Evolutionary conservation across 352 stramenopile species (phyloP), one percentile per base, ranked within the genome.

Genomic region (Phytophthora quininea): DNA sequence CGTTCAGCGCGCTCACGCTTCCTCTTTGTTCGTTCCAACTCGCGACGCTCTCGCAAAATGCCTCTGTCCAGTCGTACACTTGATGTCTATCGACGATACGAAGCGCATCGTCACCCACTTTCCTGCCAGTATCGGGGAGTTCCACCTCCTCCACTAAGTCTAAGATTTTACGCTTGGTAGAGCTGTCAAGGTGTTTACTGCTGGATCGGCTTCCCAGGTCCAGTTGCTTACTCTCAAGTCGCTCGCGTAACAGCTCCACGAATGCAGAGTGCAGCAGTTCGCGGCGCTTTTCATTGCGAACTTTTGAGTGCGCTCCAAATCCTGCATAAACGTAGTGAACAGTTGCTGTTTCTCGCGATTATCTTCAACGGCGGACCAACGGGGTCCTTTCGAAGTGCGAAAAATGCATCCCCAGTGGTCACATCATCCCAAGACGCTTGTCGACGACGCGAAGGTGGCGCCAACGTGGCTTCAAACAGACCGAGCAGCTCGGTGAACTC

Each of bases 401-500:
- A 90, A 47, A 90, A 90, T 24, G 70, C 69, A 8, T 65, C 65
- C 24, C 77, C 76, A 27, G 84, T 60, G 0, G 49, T 60, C 50
- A 92, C 71, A 48, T 95, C 83, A 0, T 88, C 71, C 68, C 84
- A 92, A 51, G 45, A 79, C 47, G 50, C 35, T 29, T 54, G 67
- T 46, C 42, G 59, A 19, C 32, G 74, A 8, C 40, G 67, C 40
- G 61, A 71, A 30, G 58, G 54, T 0, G 69, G 69, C 2, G 63
- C 68, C 30, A 92, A 64, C 15, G 54, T 77, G 8, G 61, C 68
- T 32, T 92, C 80, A 50, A 86, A 87, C 19, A 77, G 65, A 1
- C 62, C 69, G 4, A 96, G 61, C n/a, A 96, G 54, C 45, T 90
- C 86, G 4, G 87, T 43, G 55, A 94, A 96, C 15, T 93, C 83